Percentiles rank a stretch among this genome's conserved stretches.
phyloP scores from a whole-genome alignment of 2,329 filamentous ascomycete genomes.

The Colletotrichum limetticola region DNA sequence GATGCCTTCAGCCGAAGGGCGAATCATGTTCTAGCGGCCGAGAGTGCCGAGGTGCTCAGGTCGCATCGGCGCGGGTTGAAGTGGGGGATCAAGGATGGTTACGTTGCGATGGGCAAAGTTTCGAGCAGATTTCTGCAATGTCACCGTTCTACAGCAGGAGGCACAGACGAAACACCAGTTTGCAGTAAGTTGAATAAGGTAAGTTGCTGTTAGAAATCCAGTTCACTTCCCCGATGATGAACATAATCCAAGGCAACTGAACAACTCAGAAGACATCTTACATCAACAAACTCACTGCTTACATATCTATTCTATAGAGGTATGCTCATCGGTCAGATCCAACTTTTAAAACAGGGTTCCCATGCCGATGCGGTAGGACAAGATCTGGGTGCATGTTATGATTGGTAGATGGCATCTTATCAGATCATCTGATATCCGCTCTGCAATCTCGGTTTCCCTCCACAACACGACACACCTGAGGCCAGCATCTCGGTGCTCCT shows the following conservation, averaged over 20 bases:
- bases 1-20: neutral
- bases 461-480: neutral
- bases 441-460: neutral
- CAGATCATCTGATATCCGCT: conserved; percentile 21
- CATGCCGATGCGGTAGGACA: neutral
- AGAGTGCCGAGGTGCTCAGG: conserved; percentile 13
- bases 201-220: too few species aligned
- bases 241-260: neutral
- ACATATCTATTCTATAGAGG: neutral
- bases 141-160: neutral
- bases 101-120: neutral
- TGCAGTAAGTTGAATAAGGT: neutral
- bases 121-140: neutral
- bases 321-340: neutral
- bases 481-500: neutral
- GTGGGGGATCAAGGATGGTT: neutral
- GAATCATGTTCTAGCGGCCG: conserved; percentile 9
- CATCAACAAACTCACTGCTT: neutral
- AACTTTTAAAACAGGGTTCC: neutral
- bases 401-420: conserved; percentile 13
- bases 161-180: neutral
- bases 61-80: neutral
- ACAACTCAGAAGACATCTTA: neutral
- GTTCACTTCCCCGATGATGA: neutral
- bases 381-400: neutral